Percentiles rank a stretch among this genome's conserved stretches.
Evolutionary conservation across 1,284 basidiomycete genomes (phyloP).

Genomic region (Malassezia yamatoensis): DNA sequence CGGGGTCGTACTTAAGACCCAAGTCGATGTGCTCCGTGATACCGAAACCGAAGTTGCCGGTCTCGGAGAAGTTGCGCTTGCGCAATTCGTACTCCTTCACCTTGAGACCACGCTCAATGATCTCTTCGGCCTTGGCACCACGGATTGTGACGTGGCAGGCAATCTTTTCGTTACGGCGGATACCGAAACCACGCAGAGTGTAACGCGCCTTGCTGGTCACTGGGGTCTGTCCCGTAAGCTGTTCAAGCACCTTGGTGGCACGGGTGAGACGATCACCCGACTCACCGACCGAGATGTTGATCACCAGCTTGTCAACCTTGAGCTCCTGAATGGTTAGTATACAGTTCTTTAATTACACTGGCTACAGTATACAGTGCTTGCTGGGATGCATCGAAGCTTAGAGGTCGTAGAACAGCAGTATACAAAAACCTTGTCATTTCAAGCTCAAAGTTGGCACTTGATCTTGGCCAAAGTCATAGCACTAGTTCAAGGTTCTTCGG

Average conservation of each 20-base stretch:
- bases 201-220: constrained; percentile 99
- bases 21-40: constrained; percentile 74
- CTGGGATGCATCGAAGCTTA: too few relatives aligned
- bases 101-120: constrained; percentile 92
- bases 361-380: too few relatives aligned
- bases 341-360: background rate
- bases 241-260: constrained; percentile 98
- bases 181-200: constrained; percentile 97
- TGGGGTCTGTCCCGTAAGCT: constrained; percentile 97
- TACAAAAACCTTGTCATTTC: background rate
- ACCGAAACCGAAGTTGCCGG: constrained; percentile 47
- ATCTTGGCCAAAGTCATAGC: too few relatives aligned
- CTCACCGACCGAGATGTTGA: constrained; percentile 99
- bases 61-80: constrained; percentile 72
- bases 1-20: constrained; percentile 59
- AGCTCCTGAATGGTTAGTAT: constrained; percentile 58
- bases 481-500: too few relatives aligned
- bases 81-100: constrained; percentile 98
- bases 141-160: constrained; percentile 98
- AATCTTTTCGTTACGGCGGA: constrained; percentile 99
- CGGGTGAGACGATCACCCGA: constrained; percentile 98
- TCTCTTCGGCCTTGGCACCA: constrained; percentile 98
- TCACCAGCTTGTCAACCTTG: constrained; percentile 96
- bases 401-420: background rate
- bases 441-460: background rate